phyloP scores from a whole-genome alignment of 2,329 filamentous ascomycete species.

The Myrmaecium sp. region DNA sequence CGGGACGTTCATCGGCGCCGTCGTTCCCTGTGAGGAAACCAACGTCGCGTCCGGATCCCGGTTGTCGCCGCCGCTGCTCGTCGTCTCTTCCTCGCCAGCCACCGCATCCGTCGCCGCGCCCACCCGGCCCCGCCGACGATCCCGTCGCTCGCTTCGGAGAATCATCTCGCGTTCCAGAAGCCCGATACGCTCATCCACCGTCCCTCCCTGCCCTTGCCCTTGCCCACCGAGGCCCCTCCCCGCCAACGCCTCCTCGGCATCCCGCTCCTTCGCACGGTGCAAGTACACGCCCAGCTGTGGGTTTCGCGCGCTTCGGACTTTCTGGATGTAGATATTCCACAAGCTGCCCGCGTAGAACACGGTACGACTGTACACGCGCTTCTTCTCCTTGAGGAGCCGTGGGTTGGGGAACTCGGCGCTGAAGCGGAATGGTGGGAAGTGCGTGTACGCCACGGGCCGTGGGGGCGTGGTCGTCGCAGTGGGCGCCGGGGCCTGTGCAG shows the following conservation, averaged over 20 bases:
- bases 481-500: constrained; percentile 20
- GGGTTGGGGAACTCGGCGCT: constrained; percentile 41
- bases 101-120: constrained; percentile 11
- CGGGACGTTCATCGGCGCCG: too few relatives aligned
- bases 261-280: constrained; percentile 39
- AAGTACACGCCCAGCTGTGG: constrained; percentile 43
- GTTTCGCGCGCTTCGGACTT: constrained; percentile 36
- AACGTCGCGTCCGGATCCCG: constrained; percentile 25
- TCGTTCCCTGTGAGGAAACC: too few relatives aligned
- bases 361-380: constrained; percentile 40
- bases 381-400: constrained; percentile 39
- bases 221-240: constrained; percentile 21
- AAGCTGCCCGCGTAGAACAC: constrained; percentile 42
- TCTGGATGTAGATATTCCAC: constrained; percentile 48
- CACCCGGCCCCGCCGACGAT: constrained; percentile 12
- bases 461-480: constrained; percentile 16
- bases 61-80: constrained; percentile 25
- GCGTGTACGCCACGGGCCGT: constrained; percentile 29
- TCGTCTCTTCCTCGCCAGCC: constrained; percentile 23
- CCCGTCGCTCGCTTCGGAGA: constrained; percentile 21
- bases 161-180: constrained; percentile 37
- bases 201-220: constrained; percentile 23
- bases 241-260: constrained; percentile 27
- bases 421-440: constrained; percentile 42
- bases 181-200: constrained; percentile 36